Evolutionary conservation across 192 early-diverging fungal species (phyloP).

Genomic region (Backusella circina): DNA sequence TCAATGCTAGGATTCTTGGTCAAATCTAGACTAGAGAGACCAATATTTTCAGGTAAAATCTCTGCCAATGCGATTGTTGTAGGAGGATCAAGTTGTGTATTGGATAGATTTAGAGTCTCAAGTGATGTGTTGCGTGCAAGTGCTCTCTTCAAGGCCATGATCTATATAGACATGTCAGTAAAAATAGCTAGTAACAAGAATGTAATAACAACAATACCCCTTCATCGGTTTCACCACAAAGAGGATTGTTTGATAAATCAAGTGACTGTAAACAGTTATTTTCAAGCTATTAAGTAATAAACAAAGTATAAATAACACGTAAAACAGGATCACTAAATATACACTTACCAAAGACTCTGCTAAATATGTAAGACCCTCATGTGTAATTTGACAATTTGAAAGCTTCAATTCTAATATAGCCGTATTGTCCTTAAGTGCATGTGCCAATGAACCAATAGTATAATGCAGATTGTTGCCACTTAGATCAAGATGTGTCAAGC

Average conservation of each 20-base stretch:
- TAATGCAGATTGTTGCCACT: conserved; percentile 1
- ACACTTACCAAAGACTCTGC: conserved; percentile 46
- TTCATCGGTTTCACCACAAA: conserved; percentile 19
- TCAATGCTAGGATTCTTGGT: conserved; percentile 75
- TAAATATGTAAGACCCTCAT: conserved; percentile 37
- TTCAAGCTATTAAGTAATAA: not conserved
- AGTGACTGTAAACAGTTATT: conserved; percentile 14
- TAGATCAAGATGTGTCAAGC: conserved; percentile 5
- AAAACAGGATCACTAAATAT: not conserved
- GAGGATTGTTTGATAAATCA: conserved; percentile 18
- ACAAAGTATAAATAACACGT: not conserved
- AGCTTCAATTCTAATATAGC: conserved; percentile 10
- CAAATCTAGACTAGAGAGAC: conserved; percentile 69
- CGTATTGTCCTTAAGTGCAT: not conserved
- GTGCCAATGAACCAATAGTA: not conserved
- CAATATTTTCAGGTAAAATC: conserved; percentile 69
- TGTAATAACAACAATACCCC: conserved; percentile 12
- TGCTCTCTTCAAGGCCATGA: conserved; percentile 13
- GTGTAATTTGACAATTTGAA: conserved; percentile 41
- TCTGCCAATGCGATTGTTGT: conserved; percentile 80
- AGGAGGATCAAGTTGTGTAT: conserved; percentile 14
- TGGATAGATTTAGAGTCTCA: conserved; percentile 6
- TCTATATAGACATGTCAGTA: not conserved
- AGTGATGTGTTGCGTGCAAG: conserved; percentile 10
- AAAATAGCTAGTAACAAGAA: not conserved